phyloP scores from a whole-genome alignment of 768 basidiomycete genomes.

The Kwoniella bestiolae region DNA sequence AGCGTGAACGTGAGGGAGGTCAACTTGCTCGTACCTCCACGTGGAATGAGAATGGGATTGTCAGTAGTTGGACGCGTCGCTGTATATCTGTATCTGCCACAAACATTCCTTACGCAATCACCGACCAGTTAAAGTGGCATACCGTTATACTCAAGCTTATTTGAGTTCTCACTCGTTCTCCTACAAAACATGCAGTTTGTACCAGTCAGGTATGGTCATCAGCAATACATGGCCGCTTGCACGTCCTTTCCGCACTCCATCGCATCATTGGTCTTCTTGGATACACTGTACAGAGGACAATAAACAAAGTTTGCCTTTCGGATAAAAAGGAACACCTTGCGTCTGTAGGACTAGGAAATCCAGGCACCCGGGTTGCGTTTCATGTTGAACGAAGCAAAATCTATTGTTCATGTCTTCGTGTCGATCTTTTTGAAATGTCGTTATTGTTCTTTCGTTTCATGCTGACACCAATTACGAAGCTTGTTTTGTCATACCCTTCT shows the following conservation, averaged over 20 bases:
- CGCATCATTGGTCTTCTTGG: not conserved
- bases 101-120: not conserved
- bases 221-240: no score
- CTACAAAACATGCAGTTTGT: no score
- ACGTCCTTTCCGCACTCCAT: no score
- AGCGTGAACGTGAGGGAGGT: not conserved
- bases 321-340: not conserved
- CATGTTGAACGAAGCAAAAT: not conserved
- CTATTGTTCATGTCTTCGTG: not conserved
- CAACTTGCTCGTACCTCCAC: not conserved
- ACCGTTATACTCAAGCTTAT: not conserved
- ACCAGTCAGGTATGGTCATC: no score
- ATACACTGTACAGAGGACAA: not conserved
- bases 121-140: not conserved
- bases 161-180: not conserved
- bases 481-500: not conserved
- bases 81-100: not conserved
- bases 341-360: no score
- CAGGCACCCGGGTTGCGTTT: conserved; percentile 12
- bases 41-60: not conserved
- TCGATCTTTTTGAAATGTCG: not conserved
- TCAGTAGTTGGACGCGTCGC: conserved; percentile 1
- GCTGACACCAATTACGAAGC: not conserved
- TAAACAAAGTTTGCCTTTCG: not conserved
- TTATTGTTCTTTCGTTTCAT: conserved; percentile 12